phyloP scores from a whole-genome alignment of 1,284 basidiomycete genomes.

The Austroboletus niveus region DNA sequence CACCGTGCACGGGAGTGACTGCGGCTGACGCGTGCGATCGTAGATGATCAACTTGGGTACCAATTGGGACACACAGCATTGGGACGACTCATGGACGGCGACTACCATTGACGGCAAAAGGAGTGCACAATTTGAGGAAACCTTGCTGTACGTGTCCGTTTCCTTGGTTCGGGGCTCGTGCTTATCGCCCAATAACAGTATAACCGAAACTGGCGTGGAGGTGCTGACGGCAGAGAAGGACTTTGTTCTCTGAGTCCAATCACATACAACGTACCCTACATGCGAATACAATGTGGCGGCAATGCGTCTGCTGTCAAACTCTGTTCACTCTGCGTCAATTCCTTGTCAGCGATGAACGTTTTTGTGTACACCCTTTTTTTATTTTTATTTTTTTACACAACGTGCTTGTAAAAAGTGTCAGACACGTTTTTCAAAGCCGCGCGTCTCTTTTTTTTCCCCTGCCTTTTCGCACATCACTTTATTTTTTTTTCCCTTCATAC shows the following conservation, averaged over 20 bases:
- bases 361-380: slow-evolving; percentile 27
- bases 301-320: slow-evolving; percentile 16
- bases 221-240: slow-evolving; percentile 72
- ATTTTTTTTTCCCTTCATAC: neutral
- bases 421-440: slow-evolving; percentile 28
- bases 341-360: slow-evolving; percentile 19
- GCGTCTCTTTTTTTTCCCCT: slow-evolving; percentile 25
- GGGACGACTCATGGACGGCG: slow-evolving; percentile 94
- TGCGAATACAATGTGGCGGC: slow-evolving; percentile 19
- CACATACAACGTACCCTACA: slow-evolving; percentile 22
- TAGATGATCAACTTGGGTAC: slow-evolving; percentile 92
- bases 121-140: slow-evolving; percentile 96
- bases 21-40: neutral
- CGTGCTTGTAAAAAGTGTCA: slow-evolving; percentile 25
- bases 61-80: slow-evolving; percentile 71
- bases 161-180: slow-evolving; percentile 1
- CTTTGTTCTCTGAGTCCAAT: slow-evolving; percentile 32
- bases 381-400: slow-evolving; percentile 26
- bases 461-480: slow-evolving; percentile 27
- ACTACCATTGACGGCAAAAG: slow-evolving; percentile 86
- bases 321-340: slow-evolving; percentile 16
- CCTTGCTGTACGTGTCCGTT: slow-evolving; percentile 64
- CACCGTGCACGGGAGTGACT: neutral
- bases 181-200: slow-evolving; percentile 46
- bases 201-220: slow-evolving; percentile 91